Evolutionary conservation across 1,139 yeast genomes (phyloP), one percentile per base, ranked within the genome.

Genomic region (Hemisphaericaspora lyxosophila): DNA sequence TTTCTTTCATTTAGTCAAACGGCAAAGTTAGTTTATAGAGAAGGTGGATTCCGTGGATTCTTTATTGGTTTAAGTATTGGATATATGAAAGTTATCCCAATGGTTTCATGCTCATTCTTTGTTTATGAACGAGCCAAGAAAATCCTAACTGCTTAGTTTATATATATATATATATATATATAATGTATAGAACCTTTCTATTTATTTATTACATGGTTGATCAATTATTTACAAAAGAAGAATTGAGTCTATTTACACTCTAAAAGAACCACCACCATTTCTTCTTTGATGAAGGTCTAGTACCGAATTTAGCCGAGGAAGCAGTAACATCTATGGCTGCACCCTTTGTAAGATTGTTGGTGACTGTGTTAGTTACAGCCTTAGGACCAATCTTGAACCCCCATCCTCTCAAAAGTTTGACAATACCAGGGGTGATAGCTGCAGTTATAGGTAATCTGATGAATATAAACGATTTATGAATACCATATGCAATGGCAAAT

Each of bases 41-140:
- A 86, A 54, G 72, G 79, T 34, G 98, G 99, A 0, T 49, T 86
- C 48, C 70, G 79, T 49, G 98, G 98, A 4, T 88, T 85, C 56
- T 92, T 86, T 57, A 94, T 92, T 11, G 99, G 99, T 3, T 73
- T 92, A 53, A 83, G 94, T 49, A 92, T 94, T 50, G 98, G 99
- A 1, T 92, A 89, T 59, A 77, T 92, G 54, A 92, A 92, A 62
- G 96, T 92, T 31, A 81, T 86, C 15, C 99, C 99, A 13, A 92
- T 92, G 98, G 92, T 83, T 54, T 96, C 97, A 35, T 90, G 97
- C 60, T 85, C 96, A 12, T 92, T 90, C 61, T 90, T 80, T 59
- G 96, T 90, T 24, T 92, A 92, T 62, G 98, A 92, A 63, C 73
- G 97, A 45, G 73, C 83, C 63, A 92, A 92, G 64, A 65, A 70